Evolutionary conservation across 306 rosid species (phyloP).

Genomic region (Pyrus bretschneideri): DNA sequence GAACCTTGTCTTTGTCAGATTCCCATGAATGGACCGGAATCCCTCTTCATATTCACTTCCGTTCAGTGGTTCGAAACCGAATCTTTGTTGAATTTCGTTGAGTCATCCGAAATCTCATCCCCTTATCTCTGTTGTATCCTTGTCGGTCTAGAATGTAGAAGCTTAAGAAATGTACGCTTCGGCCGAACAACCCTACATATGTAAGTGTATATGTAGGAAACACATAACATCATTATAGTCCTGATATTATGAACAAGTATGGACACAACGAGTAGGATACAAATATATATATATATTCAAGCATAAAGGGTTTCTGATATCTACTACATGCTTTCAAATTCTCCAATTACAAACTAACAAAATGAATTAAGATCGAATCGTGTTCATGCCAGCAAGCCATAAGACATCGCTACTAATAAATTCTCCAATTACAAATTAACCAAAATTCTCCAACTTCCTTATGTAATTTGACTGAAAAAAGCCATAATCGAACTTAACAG

Average conservation of each 20-base stretch:
- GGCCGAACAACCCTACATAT: too few relatives aligned
- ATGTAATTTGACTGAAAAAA: not conserved
- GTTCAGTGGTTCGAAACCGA: too few relatives aligned
- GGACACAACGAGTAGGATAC: not conserved
- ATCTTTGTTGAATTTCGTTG: too few relatives aligned
- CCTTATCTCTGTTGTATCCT: too few relatives aligned
- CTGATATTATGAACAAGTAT: not conserved
- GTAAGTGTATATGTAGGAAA: too few relatives aligned
- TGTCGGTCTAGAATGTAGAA: too few relatives aligned
- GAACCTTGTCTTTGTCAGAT: too few relatives aligned
- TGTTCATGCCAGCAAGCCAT: conserved; percentile 8
- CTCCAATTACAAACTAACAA: not conserved
- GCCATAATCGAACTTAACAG: not conserved
- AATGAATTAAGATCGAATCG: not conserved
- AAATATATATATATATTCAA: not conserved
- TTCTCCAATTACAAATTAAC: not conserved
- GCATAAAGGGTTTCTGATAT: not conserved
- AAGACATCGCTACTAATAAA: not conserved
- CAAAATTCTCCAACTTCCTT: not conserved
- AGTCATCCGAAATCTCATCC: too few relatives aligned
- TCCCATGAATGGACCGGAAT: too few relatives aligned
- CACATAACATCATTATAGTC: not conserved
- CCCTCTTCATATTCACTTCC: too few relatives aligned
- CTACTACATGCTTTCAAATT: conserved; percentile 7
- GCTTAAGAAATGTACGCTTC: too few relatives aligned